phyloP scores from a whole-genome alignment of 1,284 basidiomycete species.

The Clitocybe nebularis region DNA sequence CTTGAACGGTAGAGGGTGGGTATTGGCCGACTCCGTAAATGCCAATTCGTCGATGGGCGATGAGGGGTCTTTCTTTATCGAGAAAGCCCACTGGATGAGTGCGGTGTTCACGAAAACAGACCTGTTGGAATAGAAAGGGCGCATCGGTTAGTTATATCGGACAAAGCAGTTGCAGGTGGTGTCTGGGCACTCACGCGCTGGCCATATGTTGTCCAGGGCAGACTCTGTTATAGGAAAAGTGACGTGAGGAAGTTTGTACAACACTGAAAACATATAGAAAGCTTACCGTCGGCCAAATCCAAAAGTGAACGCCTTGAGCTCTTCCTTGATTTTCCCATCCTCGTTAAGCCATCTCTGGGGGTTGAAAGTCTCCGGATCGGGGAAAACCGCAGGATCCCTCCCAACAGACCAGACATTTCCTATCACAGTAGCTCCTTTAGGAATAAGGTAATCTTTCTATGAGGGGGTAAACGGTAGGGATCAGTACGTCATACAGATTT shows the following conservation, averaged over 20 bases:
- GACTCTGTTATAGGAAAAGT: constrained; percentile 29
- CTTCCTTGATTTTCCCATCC: constrained; percentile 44
- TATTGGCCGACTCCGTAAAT: constrained; percentile 55
- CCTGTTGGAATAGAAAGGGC: constrained; percentile 21
- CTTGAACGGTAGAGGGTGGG: constrained; percentile 53
- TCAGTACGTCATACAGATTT: not conserved
- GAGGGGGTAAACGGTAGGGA: not conserved
- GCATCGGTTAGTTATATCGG: constrained; percentile 1
- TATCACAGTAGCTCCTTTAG: constrained; percentile 53
- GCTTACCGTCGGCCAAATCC: constrained; percentile 56
- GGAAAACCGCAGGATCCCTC: constrained; percentile 52
- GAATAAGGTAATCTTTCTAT: constrained; percentile 53
- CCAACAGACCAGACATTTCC: constrained; percentile 61
- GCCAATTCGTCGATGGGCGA: constrained; percentile 52
- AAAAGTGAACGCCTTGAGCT: constrained; percentile 49
- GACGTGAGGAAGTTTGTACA: not conserved
- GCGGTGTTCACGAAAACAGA: constrained; percentile 59
- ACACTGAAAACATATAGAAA: not conserved
- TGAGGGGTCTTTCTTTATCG: constrained; percentile 39
- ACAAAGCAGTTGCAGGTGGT: too few species aligned
- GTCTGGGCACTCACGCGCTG: constrained; percentile 34
- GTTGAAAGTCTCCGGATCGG: constrained; percentile 55
- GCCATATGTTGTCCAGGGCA: constrained; percentile 63
- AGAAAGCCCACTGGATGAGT: constrained; percentile 59
- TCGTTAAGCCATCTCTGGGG: constrained; percentile 54